Evolutionary conservation across 1,284 basidiomycete species (phyloP).

Genomic region (Ceratobasidium theobromae): DNA sequence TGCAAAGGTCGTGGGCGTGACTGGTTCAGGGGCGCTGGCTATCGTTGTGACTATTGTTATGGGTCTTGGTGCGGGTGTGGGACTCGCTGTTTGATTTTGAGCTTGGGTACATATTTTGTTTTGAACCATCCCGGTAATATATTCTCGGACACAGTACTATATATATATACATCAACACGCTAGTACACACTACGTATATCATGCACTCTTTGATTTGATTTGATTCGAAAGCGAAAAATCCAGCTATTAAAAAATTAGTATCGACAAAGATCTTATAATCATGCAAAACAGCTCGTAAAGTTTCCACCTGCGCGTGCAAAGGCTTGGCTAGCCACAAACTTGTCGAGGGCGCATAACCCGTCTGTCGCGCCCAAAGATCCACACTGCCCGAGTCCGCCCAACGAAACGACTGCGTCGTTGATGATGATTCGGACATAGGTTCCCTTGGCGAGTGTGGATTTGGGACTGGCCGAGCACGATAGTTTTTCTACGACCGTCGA

Average conservation of each 20-base stretch:
- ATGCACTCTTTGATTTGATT: too few relatives aligned
- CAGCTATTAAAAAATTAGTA: too few relatives aligned
- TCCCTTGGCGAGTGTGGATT: neutral
- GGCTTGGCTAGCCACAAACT: constrained; percentile 37
- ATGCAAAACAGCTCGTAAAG: constrained; percentile 12
- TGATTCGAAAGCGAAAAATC: neutral
- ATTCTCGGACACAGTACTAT: neutral
- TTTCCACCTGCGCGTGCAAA: constrained; percentile 34
- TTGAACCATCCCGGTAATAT: too few relatives aligned
- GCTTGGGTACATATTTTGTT: too few relatives aligned
- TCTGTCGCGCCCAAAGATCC: constrained; percentile 28
- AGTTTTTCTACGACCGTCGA: constrained; percentile 38
- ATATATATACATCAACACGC: too few relatives aligned
- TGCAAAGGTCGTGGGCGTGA: too few relatives aligned
- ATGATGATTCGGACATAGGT: constrained; percentile 39
- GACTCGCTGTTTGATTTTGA: neutral
- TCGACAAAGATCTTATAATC: neutral
- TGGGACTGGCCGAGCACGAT: neutral
- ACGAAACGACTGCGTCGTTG: constrained; percentile 39
- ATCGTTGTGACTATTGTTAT: neutral
- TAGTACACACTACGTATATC: too few relatives aligned
- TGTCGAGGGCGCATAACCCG: constrained; percentile 37
- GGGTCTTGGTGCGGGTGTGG: neutral
- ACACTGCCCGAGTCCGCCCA: constrained; percentile 33
- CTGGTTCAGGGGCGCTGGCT: neutral